Conservation (phyloP, 768 basidiomycete species). For the Hypholoma sublateritium region DNA sequence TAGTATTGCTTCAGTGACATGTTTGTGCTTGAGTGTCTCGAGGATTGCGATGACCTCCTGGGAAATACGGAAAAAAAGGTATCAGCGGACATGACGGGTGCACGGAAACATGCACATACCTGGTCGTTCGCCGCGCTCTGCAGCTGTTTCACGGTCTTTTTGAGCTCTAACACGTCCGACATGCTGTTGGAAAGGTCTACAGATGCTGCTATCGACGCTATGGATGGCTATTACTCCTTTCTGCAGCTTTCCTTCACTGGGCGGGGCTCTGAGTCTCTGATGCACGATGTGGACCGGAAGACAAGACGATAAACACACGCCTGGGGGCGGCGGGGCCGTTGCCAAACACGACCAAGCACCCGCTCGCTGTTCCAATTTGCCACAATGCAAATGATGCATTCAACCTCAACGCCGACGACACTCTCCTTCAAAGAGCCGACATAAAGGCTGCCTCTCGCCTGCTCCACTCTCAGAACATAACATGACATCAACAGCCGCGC, state of each 20-base stretch:
- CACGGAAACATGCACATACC: constrained; percentile 35
- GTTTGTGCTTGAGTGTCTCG: constrained; percentile 61
- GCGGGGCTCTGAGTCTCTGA: background rate
- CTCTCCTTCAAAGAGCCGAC: too few species aligned
- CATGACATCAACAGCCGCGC: constrained; percentile 39
- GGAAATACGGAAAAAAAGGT: constrained; percentile 16
- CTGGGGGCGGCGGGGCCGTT: background rate
- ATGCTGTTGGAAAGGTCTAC: constrained; percentile 33
- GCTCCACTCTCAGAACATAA: background rate
- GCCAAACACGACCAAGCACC: constrained; percentile 20
- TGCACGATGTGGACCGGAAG: too few species aligned
- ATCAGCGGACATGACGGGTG: constrained; percentile 30
- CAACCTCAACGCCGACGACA: background rate
- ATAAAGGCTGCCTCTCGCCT: too few species aligned
- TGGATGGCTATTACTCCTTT: constrained; percentile 20
- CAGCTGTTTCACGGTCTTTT: constrained; percentile 78
- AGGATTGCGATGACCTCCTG: constrained; percentile 69
- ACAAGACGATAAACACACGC: too few species aligned
- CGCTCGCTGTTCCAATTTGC: background rate
- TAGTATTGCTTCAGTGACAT: constrained; percentile 70
- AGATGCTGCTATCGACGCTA: constrained; percentile 32
- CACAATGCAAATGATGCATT: too few species aligned
- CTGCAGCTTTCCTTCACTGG: constrained; percentile 4
- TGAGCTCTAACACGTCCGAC: constrained; percentile 64
- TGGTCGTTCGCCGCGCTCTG: constrained; percentile 53